phyloP scores from a whole-genome alignment of 371 early-diverging fungal genomes.

The Scutellospora calospora region DNA sequence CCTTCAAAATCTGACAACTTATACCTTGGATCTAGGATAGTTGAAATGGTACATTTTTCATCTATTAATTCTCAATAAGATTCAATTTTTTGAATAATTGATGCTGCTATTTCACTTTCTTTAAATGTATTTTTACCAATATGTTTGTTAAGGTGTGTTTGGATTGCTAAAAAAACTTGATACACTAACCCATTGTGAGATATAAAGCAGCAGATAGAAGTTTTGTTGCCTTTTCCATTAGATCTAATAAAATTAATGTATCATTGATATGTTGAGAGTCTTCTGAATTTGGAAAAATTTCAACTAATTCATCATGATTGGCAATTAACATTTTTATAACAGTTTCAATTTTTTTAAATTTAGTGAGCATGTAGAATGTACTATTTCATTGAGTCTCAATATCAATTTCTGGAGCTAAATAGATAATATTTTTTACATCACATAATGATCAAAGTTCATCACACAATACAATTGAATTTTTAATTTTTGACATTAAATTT shows the following conservation, averaged over 20 bases:
- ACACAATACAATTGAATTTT: neutral
- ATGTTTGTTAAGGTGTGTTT: neutral
- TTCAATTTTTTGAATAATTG: too few relatives aligned
- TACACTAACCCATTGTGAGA: neutral
- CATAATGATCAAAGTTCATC: neutral
- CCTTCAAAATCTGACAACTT: too few relatives aligned
- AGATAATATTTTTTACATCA: neutral
- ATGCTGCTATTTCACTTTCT: neutral
- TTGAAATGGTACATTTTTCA: too few relatives aligned
- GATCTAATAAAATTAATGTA: neutral
- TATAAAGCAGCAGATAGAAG: neutral
- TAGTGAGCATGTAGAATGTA: slow-evolving; percentile 18
- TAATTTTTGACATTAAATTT: slow-evolving; percentile 15
- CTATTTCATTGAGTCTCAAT: slow-evolving; percentile 24
- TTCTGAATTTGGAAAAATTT: too few relatives aligned
- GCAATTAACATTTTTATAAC: neutral
- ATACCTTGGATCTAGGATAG: too few relatives aligned
- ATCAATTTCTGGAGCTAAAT: slow-evolving; percentile 27
- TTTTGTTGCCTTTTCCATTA: neutral
- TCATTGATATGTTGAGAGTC: neutral
- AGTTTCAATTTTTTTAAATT: neutral
- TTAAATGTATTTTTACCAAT: neutral
- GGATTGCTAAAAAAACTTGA: neutral
- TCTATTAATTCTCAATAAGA: too few relatives aligned
- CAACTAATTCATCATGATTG: neutral